Base-by-base conservation (phyloP, 805 yeast genomes). In the Candida morakotiae region DNA sequence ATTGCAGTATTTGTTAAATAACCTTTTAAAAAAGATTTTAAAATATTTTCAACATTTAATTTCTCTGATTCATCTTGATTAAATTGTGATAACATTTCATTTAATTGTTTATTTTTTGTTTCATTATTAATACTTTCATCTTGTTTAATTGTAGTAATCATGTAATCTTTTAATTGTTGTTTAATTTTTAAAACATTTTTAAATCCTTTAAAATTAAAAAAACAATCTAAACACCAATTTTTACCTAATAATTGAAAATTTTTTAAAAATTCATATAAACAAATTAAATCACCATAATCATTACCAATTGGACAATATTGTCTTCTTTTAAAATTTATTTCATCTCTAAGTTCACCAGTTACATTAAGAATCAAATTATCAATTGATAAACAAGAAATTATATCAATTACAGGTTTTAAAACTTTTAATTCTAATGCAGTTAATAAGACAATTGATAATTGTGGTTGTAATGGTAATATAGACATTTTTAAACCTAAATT, bases 311-410 rank as follows among this genome's bases (percentile, higher is more conserved):
- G 79, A 53, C 93, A 83, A 38, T 77, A 63, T 38, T 77, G 80
- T 34, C 81, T 67, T 48, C 97, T 71, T 46, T 72, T 75, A 52
- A 79, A 87, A 59, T 86, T 87, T 15, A 91, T 76, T 41, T 84
- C 95, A 49, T 93, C 96, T 43, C 98, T 69, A 37, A 70, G 64
- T 37, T 88, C 95, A 2, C 83, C 80, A 34, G 80, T 71, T 1
- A 96, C 95, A 44, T 84, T 87, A 49, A 86, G 53, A 18, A 93
- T 59, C 51, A 93, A 68, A 53, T 91, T 93, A 48, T 91, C 97
- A 5, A 93, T 96, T 11, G 96, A 87, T 17, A 93, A 69, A 60
- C 98, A 91, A 0, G 98, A 79, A 2, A 86, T 94, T 37, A 93
- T 87, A 54, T 91, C 98, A 19, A 91, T 70, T 1, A 86, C 95